A percentile compares a stretch with the other conserved stretches of the same genome.
Evolutionary conservation across 148 eudicot species (phyloP).

Genomic region (Rhododendron ferrugineum): DNA sequence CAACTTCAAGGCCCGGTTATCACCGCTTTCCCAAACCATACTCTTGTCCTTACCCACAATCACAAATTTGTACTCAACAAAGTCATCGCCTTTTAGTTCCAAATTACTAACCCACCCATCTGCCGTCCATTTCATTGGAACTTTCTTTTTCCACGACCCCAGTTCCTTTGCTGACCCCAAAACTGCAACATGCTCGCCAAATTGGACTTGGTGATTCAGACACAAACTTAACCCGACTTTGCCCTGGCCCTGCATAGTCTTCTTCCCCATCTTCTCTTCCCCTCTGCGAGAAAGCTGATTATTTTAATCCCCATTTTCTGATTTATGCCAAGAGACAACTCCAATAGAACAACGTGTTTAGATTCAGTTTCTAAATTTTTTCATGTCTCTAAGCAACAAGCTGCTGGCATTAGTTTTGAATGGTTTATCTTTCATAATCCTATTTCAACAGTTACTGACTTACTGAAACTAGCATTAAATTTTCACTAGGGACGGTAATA

Average conservation of each 20-base stretch:
- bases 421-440: background rate
- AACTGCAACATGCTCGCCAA: conserved; percentile 70
- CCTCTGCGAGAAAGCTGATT: conserved; percentile 38
- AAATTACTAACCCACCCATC: conserved; percentile 73
- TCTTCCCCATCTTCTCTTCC: conserved; percentile 28
- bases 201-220: conserved; percentile 80
- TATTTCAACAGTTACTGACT: background rate
- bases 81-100: conserved; percentile 47
- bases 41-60: conserved; percentile 45
- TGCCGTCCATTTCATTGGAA: conserved; percentile 69
- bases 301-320: conserved; percentile 8
- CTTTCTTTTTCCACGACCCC: conserved; percentile 78
- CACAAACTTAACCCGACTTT: conserved; percentile 52
- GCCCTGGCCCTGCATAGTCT: conserved; percentile 27
- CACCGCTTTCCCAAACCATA: conserved; percentile 74
- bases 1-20: conserved; percentile 54
- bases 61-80: conserved; percentile 78
- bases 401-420: background rate
- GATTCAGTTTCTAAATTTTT: background rate
- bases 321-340: background rate
- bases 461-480: background rate
- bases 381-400: background rate
- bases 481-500: background rate
- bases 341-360: background rate
- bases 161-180: conserved; percentile 67